A percentile compares a stretch with the other conserved stretches of the same genome.
Evolutionary conservation across 2,329 filamentous ascomycete genomes (phyloP).

Genomic region (Colletotrichum chlorophyti): DNA sequence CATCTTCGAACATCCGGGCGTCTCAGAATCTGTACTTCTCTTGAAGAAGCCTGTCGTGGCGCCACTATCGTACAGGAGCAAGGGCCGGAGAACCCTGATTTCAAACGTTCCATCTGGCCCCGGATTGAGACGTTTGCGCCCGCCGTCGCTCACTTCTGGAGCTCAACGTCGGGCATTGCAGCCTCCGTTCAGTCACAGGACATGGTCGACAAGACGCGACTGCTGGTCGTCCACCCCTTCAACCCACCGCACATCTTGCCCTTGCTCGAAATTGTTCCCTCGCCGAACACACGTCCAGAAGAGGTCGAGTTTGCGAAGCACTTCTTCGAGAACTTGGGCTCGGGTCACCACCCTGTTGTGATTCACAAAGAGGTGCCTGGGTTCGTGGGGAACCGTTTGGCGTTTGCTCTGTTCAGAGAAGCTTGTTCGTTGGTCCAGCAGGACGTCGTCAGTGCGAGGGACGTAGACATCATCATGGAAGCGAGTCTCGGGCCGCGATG

Average conservation of each 20-base stretch:
- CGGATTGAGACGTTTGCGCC: slow-evolving; percentile 54
- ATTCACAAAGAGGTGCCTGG: background rate
- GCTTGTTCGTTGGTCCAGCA: background rate
- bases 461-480: slow-evolving; percentile 1
- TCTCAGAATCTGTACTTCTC: slow-evolving; percentile 43
- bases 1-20: slow-evolving; percentile 34
- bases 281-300: slow-evolving; percentile 9
- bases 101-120: slow-evolving; percentile 59
- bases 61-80: slow-evolving; percentile 66
- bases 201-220: slow-evolving; percentile 38
- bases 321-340: background rate
- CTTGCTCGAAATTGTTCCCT: slow-evolving; percentile 62
- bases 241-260: slow-evolving; percentile 70
- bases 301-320: background rate
- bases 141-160: slow-evolving; percentile 58
- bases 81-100: slow-evolving; percentile 58
- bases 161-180: slow-evolving; percentile 63
- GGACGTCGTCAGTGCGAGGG: background rate
- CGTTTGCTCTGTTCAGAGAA: slow-evolving; percentile 1
- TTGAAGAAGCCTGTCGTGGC: slow-evolving; percentile 48
- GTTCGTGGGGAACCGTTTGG: slow-evolving; percentile 2
- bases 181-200: slow-evolving; percentile 51
- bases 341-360: slow-evolving; percentile 20
- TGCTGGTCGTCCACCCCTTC: slow-evolving; percentile 66
- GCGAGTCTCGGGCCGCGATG: slow-evolving; percentile 1